A percentile compares a stretch with the other conserved stretches of the same genome.
These are phyloP conservation scores for Salicornia ramosissima DNA, from an alignment of 148 eudicot species.

Conservation along the genomic window DNA sequence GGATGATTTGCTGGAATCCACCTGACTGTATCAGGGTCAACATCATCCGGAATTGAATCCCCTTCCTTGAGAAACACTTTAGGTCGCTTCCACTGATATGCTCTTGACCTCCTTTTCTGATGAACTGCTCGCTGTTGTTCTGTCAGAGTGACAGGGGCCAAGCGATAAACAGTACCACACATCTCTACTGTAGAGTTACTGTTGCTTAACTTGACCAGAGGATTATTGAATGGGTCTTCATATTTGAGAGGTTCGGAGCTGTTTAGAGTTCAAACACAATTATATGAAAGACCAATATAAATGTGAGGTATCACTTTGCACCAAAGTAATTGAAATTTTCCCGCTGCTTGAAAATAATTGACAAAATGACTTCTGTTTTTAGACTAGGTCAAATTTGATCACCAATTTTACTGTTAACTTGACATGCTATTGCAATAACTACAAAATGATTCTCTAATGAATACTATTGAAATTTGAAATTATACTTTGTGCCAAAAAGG, in stretches of 20 bases:
- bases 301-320: slow-evolving; percentile 4
- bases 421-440: background rate
- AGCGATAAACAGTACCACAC: slow-evolving; percentile 89
- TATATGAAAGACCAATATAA: slow-evolving; percentile 1
- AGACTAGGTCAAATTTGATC: background rate
- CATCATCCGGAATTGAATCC: slow-evolving; percentile 84
- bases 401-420: too few species aligned
- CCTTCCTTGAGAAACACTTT: slow-evolving; percentile 92
- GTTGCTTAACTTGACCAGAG: slow-evolving; percentile 72
- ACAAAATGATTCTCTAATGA: background rate
- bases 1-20: slow-evolving; percentile 99
- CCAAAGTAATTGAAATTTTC: background rate
- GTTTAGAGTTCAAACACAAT: slow-evolving; percentile 15
- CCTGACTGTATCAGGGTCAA: slow-evolving; percentile 89
- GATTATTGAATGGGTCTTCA: slow-evolving; percentile 96
- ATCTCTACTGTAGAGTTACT: slow-evolving; percentile 82
- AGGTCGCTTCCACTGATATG: slow-evolving; percentile 98
- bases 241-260: slow-evolving; percentile 84
- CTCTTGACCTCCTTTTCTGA: slow-evolving; percentile 93
- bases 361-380: too few species aligned
- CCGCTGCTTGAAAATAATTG: too few species aligned
- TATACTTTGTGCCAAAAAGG: too few species aligned
- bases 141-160: slow-evolving; percentile 87
- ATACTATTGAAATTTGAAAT: too few species aligned
- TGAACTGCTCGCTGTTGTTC: slow-evolving; percentile 72